Base-by-base conservation (phyloP, 2,329 filamentous ascomycete species). In the Aspergillus vadensis region DNA sequence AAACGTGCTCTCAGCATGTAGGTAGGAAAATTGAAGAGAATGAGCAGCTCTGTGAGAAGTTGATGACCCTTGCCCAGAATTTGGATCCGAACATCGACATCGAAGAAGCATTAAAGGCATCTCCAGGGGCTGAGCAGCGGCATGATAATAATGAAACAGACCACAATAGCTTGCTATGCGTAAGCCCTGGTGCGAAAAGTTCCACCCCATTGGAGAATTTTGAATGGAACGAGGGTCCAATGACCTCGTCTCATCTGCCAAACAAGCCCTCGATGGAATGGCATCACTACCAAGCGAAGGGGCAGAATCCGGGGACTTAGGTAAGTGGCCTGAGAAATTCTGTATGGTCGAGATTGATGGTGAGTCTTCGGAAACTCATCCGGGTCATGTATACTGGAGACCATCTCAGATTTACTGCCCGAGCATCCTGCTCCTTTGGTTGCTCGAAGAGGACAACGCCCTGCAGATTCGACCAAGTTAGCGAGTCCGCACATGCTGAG, bases 11-110 rank as follows among this genome's bases (percentile, higher is more conserved):
- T 17, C 32, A 49, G 17, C 1, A 12, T 14, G 15, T 8, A 27
- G 2, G 6, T 21, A 66, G 64, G 32, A 67, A 67, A 17, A 43
- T 67, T n/a, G 64, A 66, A 54, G 54, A 43, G 6, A 23, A 52
- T 17, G 63, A 67, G 21, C 44, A n/a, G 9, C 64, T 62, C 3
- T 67, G 62, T 36, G 32, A 56, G 9, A 47, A 30, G 15, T 27
- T 66, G 12, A 44, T 52, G 5, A 38, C 41, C 4, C 43, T 67
- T 2, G 21, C 66, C 6, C 60, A 43, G 4, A 47, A 36, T 27
- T 25, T 66, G 6, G 58, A 65, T 27, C 65, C 60, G 0, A 58
- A 67, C 25, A n/a, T 67, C 9, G 58, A 66, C 21, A 54, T 67
- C 12, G 63, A 63, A 36, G 36, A 52, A 36, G 52, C 63, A 4